These are phyloP conservation scores for Reutealis trisperma DNA, from an alignment of 345 rosid genomes.

Conservation along the genomic window DNA sequence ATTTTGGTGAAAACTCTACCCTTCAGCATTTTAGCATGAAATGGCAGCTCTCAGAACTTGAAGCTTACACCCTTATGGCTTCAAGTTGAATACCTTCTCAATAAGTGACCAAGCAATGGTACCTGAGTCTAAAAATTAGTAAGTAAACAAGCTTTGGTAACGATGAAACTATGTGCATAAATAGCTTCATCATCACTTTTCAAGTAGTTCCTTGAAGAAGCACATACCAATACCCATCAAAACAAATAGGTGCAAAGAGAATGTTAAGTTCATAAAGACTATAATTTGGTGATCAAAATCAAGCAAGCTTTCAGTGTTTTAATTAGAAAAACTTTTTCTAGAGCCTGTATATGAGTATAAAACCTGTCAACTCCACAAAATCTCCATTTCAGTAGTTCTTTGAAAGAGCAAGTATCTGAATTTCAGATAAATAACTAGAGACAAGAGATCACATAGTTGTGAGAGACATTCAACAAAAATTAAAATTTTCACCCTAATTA, in stretches of 20 bases:
- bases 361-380: neutral
- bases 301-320: too few species aligned
- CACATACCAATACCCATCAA: neutral
- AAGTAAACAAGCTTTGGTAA: neutral
- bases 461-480: too few species aligned
- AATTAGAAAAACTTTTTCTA: neutral
- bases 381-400: neutral
- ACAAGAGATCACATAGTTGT: neutral
- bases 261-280: neutral
- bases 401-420: neutral
- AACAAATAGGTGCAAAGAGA: neutral
- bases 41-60: neutral
- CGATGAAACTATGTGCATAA: neutral
- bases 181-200: neutral
- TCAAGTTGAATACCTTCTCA: neutral
- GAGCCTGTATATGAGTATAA: neutral
- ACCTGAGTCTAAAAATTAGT: neutral
- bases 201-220: neutral
- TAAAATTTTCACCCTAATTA: too few species aligned
- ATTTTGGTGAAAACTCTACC: neutral
- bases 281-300: neutral
- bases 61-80: neutral
- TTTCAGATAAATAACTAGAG: neutral
- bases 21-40: neutral
- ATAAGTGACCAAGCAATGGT: neutral